Conservation (phyloP, 192 early-diverging fungal genomes). For the Backusella tarrabulga region DNA sequence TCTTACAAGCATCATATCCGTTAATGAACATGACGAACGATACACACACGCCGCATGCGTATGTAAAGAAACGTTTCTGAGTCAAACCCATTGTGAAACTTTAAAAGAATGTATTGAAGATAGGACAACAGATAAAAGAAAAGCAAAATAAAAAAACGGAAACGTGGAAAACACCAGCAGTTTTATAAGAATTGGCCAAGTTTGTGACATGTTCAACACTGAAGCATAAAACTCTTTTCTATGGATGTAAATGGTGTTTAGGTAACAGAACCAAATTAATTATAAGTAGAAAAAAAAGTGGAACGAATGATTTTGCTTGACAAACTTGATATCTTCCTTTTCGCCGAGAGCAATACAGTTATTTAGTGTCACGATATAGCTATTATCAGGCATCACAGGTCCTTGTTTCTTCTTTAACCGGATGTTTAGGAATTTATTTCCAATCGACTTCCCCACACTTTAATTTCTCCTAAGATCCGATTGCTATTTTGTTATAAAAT, state of each 20-base stretch:
- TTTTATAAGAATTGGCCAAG: slow-evolving; percentile 1
- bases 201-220: slow-evolving; percentile 2
- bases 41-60: slow-evolving; percentile 6
- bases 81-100: neutral
- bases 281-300: neutral
- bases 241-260: neutral
- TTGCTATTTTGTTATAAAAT: neutral
- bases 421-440: neutral
- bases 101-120: neutral
- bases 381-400: neutral
- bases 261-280: neutral
- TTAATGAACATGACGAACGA: slow-evolving; percentile 28
- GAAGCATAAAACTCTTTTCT: neutral
- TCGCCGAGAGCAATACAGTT: neutral
- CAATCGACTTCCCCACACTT: neutral
- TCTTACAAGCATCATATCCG: slow-evolving; percentile 29
- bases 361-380: neutral
- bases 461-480: neutral
- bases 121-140: slow-evolving; percentile 1
- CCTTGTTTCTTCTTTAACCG: neutral
- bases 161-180: slow-evolving; percentile 1
- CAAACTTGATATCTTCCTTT: neutral
- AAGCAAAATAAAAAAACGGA: neutral
- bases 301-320: neutral
- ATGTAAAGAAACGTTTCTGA: slow-evolving; percentile 13